phyloP scores from a whole-genome alignment of 2,329 filamentous ascomycete species.

The Chaetomium globosum region DNA sequence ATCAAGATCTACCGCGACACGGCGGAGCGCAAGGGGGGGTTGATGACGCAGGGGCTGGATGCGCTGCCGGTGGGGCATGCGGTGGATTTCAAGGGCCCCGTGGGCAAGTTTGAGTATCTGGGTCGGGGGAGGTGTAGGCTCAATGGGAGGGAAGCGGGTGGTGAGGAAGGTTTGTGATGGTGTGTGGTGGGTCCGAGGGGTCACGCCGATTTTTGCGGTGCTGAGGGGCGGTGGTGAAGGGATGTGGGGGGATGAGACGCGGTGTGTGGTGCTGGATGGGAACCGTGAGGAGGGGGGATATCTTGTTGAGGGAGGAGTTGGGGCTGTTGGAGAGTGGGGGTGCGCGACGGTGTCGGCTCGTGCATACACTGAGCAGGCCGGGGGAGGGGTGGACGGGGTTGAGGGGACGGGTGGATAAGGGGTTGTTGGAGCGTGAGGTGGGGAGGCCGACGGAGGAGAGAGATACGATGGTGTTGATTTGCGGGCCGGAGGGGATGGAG shows the following conservation, averaged over 20 bases:
- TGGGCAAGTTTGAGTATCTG: constrained; percentile 81
- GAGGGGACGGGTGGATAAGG: constrained; percentile 66
- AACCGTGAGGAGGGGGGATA: constrained; percentile 79
- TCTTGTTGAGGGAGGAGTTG: constrained; percentile 75
- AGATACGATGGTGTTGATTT: constrained; percentile 71
- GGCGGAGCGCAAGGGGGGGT: constrained; percentile 52
- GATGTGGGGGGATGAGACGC: constrained; percentile 64
- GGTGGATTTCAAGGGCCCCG: constrained; percentile 85
- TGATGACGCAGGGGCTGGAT: constrained; percentile 81
- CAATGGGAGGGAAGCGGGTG: constrained; percentile 55
- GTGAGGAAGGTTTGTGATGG: constrained; percentile 78
- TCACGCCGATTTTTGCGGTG: constrained; percentile 90
- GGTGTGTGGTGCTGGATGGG: constrained; percentile 74
- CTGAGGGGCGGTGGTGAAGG: constrained; percentile 69
- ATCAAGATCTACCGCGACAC: constrained; percentile 71
- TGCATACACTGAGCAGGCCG: constrained; percentile 70
- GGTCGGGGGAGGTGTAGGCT: constrained; percentile 67
- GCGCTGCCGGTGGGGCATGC: constrained; percentile 69
- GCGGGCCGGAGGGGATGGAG: constrained; percentile 77
- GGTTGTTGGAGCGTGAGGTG: constrained; percentile 63
- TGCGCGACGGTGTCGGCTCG: constrained; percentile 60
- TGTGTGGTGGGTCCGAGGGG: constrained; percentile 85
- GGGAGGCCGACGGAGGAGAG: constrained; percentile 46
- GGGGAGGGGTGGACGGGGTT: constrained; percentile 67
- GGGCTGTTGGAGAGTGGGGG: constrained; percentile 62